Base-by-base conservation (phyloP, 2,329 filamentous ascomycete genomes). In the Phialocephala subalpina region DNA sequence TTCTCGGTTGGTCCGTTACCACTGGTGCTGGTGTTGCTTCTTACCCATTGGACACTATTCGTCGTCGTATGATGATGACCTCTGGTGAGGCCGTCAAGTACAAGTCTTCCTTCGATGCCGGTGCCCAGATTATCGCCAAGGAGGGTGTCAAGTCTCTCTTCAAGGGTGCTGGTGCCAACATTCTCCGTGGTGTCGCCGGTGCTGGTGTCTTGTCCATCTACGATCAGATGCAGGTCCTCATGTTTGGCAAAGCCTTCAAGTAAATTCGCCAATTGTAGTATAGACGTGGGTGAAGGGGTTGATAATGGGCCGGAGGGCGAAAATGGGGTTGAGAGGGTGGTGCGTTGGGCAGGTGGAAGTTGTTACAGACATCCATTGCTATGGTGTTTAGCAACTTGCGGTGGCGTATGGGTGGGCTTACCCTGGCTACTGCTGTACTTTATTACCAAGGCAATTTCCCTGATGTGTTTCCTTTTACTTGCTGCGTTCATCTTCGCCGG, bases 21-120 rank as follows among this genome's bases (percentile, higher is more conserved):
- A 99, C 96, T 83, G 96, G 92, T 97, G 96, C 96, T 84, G 96
- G 96, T 97, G 97, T 99, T 84, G 96, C 96, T 86, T 98, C 96
- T 80, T 99, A 99, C 90, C 96, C 96, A 87, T 94, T 99, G 82
- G 96, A 99, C 86, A 99, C 96, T 81, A 94, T 99, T 88, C 96
- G 96, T 90, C 94, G 96, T 90, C 96, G 96, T 87, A 99, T 99
- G 96, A 99, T 99, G 96, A 99, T 99, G 96, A 99, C 96, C 79
- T 90, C 87, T 74, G 88, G 88, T 85, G 87, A 97, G 93, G 96
- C 96, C 88, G 96, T 99, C 90, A 99, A 99, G 93, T 99, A 99
- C 93, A 93, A 92, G 84, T 92, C 90, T 82, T 97, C 96, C 76
- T 78, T 98, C 78, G 96, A 99, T 85, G 96, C 96, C 81, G 94